Conservation (phyloP, 208 protist genomes). For the Histomonas meleagridis region DNA sequence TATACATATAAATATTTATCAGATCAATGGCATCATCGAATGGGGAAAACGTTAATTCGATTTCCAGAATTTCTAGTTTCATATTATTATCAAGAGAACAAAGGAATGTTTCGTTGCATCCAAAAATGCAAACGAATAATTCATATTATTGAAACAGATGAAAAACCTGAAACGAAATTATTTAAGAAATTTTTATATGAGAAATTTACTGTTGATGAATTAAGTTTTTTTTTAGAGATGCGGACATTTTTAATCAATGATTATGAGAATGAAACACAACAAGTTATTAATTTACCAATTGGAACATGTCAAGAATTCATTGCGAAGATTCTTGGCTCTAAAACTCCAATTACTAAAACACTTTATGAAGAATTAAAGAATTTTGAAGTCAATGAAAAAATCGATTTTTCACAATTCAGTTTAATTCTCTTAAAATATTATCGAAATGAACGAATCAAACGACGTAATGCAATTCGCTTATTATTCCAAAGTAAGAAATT, state of each 20-base stretch:
- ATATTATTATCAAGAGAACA: neutral
- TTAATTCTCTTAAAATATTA: neutral
- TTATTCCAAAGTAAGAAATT: slow-evolving; percentile 18
- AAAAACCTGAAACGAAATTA: neutral
- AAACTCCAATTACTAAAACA: neutral
- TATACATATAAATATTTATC: neutral
- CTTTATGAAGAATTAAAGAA: neutral
- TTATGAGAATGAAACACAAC: neutral
- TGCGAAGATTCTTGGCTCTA: neutral
- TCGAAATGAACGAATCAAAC: neutral
- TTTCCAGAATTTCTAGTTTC: neutral
- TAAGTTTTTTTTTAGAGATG: neutral
- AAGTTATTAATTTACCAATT: neutral
- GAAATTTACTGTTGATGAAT: slow-evolving; percentile 3
- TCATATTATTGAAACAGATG: neutral
- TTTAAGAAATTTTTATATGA: neutral
- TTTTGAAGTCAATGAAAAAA: neutral
- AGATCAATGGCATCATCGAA: neutral
- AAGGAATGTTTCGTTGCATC: neutral
- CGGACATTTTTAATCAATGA: neutral
- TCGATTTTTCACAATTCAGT: neutral
- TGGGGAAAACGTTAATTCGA: neutral
- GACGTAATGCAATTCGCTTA: slow-evolving; percentile 14
- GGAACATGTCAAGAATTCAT: neutral
- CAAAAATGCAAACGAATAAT: neutral